Evolutionary conservation across 768 basidiomycete species (phyloP).

Genomic region (Termitomyces sp.): DNA sequence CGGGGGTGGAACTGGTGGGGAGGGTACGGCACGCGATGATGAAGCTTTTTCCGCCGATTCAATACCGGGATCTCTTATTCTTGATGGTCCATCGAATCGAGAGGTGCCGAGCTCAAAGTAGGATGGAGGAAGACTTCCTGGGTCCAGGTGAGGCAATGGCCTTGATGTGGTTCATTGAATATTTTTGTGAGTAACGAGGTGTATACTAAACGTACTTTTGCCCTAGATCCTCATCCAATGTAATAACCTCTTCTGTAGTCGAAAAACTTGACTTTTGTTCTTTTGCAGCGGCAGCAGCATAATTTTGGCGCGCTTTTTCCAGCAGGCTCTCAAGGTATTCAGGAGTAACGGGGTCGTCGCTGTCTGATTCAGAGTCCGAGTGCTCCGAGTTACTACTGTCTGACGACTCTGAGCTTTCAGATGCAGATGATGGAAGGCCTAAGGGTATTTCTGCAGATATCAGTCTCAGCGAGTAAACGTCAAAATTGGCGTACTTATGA

Average conservation of each 20-base stretch:
- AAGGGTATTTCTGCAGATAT: conserved; percentile 1
- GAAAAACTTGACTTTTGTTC: conserved; percentile 17
- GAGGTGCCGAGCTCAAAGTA: conserved; percentile 56
- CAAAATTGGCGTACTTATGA: conserved; percentile 24
- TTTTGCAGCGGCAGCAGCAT: conserved; percentile 27
- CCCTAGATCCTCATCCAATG: conserved; percentile 32
- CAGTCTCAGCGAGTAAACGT: neutral
- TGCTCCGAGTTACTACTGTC: conserved; percentile 27
- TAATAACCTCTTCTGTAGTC: conserved; percentile 47
- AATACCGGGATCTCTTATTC: conserved; percentile 59
- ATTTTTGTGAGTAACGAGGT: neutral
- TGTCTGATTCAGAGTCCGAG: conserved; percentile 39
- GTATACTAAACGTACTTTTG: conserved; percentile 29
- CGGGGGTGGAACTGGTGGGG: conserved; percentile 60
- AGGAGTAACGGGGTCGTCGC: conserved; percentile 45
- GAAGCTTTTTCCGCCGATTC: conserved; percentile 48
- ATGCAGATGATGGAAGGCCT: conserved; percentile 16
- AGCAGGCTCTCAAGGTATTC: conserved; percentile 63
- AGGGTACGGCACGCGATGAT: conserved; percentile 46
- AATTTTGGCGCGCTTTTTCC: conserved; percentile 55
- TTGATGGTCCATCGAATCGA: conserved; percentile 39
- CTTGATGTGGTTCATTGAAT: conserved; percentile 24
- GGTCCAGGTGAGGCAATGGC: conserved; percentile 60
- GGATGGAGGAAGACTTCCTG: conserved; percentile 56
- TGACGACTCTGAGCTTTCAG: conserved; percentile 25